phyloP scores from a whole-genome alignment of 202 grass and related monocot species.

The Schoenoplectus triqueter region DNA sequence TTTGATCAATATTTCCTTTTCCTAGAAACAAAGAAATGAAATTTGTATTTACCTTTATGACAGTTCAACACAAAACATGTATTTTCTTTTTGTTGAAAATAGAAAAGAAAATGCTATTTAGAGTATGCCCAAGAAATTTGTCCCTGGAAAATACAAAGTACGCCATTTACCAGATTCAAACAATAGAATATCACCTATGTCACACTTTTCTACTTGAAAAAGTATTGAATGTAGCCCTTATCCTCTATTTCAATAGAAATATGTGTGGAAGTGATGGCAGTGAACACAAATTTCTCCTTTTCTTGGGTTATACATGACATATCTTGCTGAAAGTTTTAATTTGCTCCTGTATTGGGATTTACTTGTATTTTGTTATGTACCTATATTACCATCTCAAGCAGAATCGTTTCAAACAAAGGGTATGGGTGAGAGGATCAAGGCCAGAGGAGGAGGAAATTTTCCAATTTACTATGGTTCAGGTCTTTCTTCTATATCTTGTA shows the following conservation, averaged over 20 bases:
- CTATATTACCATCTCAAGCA: conserved; percentile 35
- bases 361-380: neutral
- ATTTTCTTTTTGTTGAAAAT: neutral
- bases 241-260: neutral
- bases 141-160: neutral
- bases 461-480: conserved; percentile 37
- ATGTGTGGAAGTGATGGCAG: neutral
- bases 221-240: neutral
- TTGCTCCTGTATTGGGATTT: neutral
- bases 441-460: conserved; percentile 87
- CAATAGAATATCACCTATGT: neutral
- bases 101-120: neutral
- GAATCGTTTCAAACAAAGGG: conserved; percentile 83
- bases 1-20: too few relatives aligned
- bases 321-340: neutral
- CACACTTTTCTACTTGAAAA: neutral
- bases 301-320: neutral
- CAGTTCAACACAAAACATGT: neutral
- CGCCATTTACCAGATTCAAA: neutral
- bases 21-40: too few relatives aligned
- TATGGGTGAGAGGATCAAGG: conserved; percentile 73
- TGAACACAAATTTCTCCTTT: neutral
- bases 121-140: too few relatives aligned
- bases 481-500: too few relatives aligned
- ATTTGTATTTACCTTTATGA: neutral